Percentiles rank a stretch among this genome's conserved stretches.
phyloP scores from a whole-genome alignment of 1,139 yeast genomes.

The Taphrina wiesneri region DNA sequence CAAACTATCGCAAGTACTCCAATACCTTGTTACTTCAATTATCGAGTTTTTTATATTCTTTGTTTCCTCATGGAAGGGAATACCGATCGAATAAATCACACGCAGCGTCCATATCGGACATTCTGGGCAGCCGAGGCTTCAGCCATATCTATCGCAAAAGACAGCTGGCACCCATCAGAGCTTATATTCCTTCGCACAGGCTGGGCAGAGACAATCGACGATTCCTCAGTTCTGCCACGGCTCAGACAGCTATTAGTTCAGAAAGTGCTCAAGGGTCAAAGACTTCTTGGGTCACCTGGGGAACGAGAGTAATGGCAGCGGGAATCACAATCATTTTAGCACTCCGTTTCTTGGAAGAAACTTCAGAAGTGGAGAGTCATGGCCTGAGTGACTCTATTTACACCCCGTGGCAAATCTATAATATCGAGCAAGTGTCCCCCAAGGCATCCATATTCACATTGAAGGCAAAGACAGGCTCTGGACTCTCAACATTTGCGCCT shows the following conservation, averaged over 20 bases:
- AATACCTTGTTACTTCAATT: neutral
- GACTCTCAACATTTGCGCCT: neutral
- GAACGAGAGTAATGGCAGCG: neutral
- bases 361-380: neutral
- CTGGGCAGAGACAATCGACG: neutral
- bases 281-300: neutral
- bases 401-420: neutral
- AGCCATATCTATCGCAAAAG: neutral
- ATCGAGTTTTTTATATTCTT: neutral
- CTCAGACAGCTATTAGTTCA: neutral
- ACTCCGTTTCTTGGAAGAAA: neutral
- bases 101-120: neutral
- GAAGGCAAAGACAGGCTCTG: neutral
- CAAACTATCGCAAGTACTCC: conserved; percentile 10
- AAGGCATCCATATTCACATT: conserved; percentile 8
- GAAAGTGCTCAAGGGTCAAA: neutral
- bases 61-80: neutral
- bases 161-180: neutral
- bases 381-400: neutral
- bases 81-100: neutral
- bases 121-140: neutral
- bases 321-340: conserved; percentile 4
- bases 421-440: conserved; percentile 1
- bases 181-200: neutral
- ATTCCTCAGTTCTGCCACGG: neutral